Evolutionary conservation across 441 rosid genomes (phyloP), one percentile per base, ranked within the genome.

Genomic region (Breynia disticha): DNA sequence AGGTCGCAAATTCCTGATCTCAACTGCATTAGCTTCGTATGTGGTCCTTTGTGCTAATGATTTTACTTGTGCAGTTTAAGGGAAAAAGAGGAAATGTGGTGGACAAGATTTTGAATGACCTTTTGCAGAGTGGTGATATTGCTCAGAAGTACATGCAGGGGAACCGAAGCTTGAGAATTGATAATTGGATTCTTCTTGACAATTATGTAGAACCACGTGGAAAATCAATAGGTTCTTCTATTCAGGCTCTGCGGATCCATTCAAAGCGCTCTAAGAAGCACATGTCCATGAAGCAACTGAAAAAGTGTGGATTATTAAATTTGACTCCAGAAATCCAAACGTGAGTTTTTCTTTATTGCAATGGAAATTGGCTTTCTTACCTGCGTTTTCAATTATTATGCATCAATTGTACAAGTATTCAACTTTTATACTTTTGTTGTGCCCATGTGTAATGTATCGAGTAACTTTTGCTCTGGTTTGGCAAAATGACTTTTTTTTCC

Each of bases 81-180:
- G 62, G 76, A 63, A 67, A 72, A 59, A 79, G 68, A 63, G 79
- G 80, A 68, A 82, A 63, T 66, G 57, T 69, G 60, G 80, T 74
- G 0, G 83, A 83, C 64, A 82, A 75, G 65, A 55, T 83, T 54
- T 65, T 91, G 72, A 81, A 82, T 55, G 86, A 75, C 12, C 90
- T 91, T 60, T 77, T 85, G 54, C 83, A 82, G 58, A 77, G 67
- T 16, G 98, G 98, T 53, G 96, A 88, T 77, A 73, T 75, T 58
- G 80, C 94, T 43, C 82, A 76, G 28, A 91, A 88, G 64, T 84
- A 91, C 70, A 52, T 74, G 76, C 90, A 80, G 56, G 87, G 95
- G 45, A 72, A 76, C 45, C 86, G 79, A 69, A 74, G 70, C 48
- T 66, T 64, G 76, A 82, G 77, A 72, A 61, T 85, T 28, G 89